Evolutionary conservation across 768 basidiomycete species (phyloP).

Genomic region (Lactifluus piperatus): DNA sequence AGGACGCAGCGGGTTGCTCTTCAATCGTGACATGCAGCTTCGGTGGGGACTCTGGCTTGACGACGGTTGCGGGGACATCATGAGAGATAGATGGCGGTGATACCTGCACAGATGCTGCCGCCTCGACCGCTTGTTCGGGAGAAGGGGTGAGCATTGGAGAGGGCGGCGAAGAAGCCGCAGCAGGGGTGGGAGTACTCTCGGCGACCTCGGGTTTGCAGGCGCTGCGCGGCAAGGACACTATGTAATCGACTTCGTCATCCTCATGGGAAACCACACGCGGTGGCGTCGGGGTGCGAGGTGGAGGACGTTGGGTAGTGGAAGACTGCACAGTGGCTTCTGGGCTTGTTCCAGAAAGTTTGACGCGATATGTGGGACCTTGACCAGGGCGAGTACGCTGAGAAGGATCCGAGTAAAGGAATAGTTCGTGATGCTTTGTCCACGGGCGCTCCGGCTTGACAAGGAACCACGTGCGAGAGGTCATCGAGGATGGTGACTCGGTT

Average conservation of each 20-base stretch:
- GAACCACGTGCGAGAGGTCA: constrained; percentile 43
- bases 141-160: not conserved
- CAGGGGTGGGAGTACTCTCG: constrained; percentile 2
- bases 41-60: not conserved
- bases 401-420: constrained; percentile 58
- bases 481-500: constrained; percentile 32
- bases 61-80: not conserved
- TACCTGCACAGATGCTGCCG: not conserved
- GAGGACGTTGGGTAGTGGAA: constrained; percentile 22
- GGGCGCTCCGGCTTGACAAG: constrained; percentile 68
- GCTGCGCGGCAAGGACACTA: constrained; percentile 7
- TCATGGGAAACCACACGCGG: not conserved
- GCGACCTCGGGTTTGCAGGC: not conserved
- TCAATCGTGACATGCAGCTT: constrained; percentile 11
- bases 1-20: constrained; percentile 24
- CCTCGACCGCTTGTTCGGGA: not conserved
- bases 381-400: constrained; percentile 50
- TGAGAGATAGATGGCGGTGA: not conserved
- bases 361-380: constrained; percentile 44
- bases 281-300: constrained; percentile 1
- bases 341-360: constrained; percentile 50
- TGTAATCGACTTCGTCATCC: constrained; percentile 1
- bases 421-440: constrained; percentile 81
- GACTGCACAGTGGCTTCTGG: constrained; percentile 37
- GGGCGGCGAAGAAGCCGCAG: not conserved